Evolutionary conservation across 176 grass and related monocot genomes (phyloP).

Genomic region (Eleusine coracana): DNA sequence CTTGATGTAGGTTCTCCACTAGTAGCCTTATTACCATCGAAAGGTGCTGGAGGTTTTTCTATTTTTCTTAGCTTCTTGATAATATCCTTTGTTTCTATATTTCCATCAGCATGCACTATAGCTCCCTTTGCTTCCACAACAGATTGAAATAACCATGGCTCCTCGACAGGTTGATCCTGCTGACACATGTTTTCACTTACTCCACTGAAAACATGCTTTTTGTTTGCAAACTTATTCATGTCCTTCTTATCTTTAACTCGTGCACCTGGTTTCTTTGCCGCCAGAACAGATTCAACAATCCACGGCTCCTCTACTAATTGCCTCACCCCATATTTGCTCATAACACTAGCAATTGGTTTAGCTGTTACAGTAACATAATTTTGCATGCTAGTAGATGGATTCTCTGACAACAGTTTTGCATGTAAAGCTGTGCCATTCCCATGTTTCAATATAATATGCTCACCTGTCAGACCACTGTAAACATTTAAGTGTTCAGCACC

Average conservation of each 20-base stretch:
- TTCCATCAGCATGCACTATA: constrained; percentile 30
- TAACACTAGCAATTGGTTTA: constrained; percentile 33
- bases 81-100: constrained; percentile 48
- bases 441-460: constrained; percentile 60
- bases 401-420: constrained; percentile 41
- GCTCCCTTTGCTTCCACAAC: constrained; percentile 26
- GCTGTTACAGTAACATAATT: constrained; percentile 38
- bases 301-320: constrained; percentile 84
- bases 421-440: constrained; percentile 62
- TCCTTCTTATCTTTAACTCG: constrained; percentile 45
- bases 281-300: constrained; percentile 62
- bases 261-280: constrained; percentile 41
- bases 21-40: constrained; percentile 41
- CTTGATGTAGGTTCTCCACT: constrained; percentile 55
- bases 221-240: constrained; percentile 27
- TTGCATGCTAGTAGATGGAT: constrained; percentile 35
- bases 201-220: constrained; percentile 19
- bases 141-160: constrained; percentile 58
- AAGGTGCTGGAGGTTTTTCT: constrained; percentile 42
- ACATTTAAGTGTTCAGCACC: constrained; percentile 91
- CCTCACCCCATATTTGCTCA: constrained; percentile 47
- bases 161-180: constrained; percentile 53
- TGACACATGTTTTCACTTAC: constrained; percentile 37
- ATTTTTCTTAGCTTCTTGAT: constrained; percentile 39
- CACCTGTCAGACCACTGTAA: constrained; percentile 93